These are phyloP conservation scores for Backusella mclennaniae DNA, from an alignment of 192 early-diverging fungal species.

Conservation along the genomic window DNA sequence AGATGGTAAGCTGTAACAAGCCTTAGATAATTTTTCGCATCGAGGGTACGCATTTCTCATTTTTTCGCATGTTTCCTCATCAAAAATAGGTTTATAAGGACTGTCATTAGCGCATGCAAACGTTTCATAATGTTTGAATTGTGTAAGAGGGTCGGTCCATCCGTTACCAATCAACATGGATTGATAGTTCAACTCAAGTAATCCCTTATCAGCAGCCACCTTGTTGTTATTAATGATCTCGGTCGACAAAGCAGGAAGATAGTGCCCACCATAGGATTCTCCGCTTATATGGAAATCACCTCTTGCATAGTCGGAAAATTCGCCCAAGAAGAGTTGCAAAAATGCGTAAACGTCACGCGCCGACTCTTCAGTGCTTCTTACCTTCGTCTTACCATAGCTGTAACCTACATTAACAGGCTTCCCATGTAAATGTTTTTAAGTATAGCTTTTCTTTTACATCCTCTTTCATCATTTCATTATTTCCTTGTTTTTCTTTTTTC, in stretches of 20 bases:
- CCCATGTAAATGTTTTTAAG: not conserved
- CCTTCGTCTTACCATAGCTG: slow-evolving; percentile 73
- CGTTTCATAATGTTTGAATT: slow-evolving; percentile 84
- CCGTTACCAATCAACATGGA: slow-evolving; percentile 91
- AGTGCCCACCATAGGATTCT: slow-evolving; percentile 82
- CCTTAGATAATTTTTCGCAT: slow-evolving; percentile 72
- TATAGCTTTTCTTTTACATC: not conserved
- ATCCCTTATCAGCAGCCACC: slow-evolving; percentile 28
- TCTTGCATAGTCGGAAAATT: slow-evolving; percentile 78
- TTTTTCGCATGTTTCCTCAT: slow-evolving; percentile 65
- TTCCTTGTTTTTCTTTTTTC: not conserved
- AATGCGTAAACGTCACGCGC: slow-evolving; percentile 91
- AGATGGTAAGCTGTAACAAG: slow-evolving; percentile 83
- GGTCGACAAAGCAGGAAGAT: slow-evolving; percentile 85
- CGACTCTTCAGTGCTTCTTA: slow-evolving; percentile 70
- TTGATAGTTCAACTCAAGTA: slow-evolving; percentile 57
- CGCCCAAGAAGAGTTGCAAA: slow-evolving; percentile 87
- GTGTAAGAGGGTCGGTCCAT: slow-evolving; percentile 79
- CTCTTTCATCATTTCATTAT: not conserved
- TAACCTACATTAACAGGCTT: slow-evolving; percentile 90
- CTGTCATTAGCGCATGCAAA: slow-evolving; percentile 63
- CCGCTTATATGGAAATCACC: slow-evolving; percentile 87
- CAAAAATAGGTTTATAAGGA: slow-evolving; percentile 71
- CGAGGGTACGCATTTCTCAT: slow-evolving; percentile 76
- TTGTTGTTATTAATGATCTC: slow-evolving; percentile 75